Evolutionary conservation across 352 stramenopile species (phyloP), one percentile per base, ranked within the genome.

Genomic region (Phytophthora citricola): DNA sequence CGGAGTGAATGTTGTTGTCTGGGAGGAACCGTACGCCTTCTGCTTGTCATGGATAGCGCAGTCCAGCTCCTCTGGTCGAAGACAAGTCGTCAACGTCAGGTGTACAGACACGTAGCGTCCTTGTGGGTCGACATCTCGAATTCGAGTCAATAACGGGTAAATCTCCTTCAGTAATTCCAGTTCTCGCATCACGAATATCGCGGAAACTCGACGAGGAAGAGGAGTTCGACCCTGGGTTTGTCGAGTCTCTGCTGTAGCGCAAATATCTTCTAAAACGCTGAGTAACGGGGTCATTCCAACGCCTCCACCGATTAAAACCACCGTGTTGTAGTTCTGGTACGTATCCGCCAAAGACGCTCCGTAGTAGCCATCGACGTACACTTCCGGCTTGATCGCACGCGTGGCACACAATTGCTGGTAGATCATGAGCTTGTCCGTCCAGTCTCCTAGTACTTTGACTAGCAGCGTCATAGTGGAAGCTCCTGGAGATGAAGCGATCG

Each of bases 291-390:
- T 83, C 7, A 70, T 62, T 1, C 78, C 80, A 56, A 86, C 82
- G 12, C 80, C 78, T 5, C 78, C 73, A 17, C 68, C 72, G 14
- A 87, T 38, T n/a, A 89, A 57, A 11, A 70, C 71, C 5, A 87
- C 40, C 0, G 68, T 84, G 12, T 49, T 43, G 57, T 81, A 85
- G 5, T 69, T 17, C 2, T 70, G 29, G 43, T 83, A 85, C 7
- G 44, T 27, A 5, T 73, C 51, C n/a, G 20, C 12, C 2, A 84
- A 40, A 27, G 74, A 84, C 4, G 63, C 31, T 9, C 74, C 74
- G 57, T 90, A 90, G 54, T 71, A 87, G 1, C 77, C 81, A 51
- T 88, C 76, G 39, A 87, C 58, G 22, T 85, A 79, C 39, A 87
- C 55, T 39, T 71, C 51, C 1, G 81, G 78, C 8, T 62, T 31